Evolutionary conservation across 2,329 filamentous ascomycete genomes (phyloP), one percentile per base, ranked within the genome.

Genomic region (Curvularia eragrostidis): DNA sequence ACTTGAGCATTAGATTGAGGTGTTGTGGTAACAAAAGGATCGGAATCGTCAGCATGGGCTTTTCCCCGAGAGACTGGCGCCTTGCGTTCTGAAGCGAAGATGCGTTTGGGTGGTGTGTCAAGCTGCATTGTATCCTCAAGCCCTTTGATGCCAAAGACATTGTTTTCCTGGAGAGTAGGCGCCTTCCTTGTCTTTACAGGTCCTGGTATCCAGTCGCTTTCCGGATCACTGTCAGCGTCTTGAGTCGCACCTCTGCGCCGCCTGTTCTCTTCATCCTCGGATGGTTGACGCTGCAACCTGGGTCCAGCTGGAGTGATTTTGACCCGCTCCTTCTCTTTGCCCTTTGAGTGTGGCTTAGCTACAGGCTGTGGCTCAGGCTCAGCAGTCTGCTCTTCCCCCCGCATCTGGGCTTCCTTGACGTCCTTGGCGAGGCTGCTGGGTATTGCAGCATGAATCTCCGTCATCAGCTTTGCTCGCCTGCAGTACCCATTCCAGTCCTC

Each of bases 401-500:
- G 73, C 57, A 75, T 75, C 70, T 84, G 85, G 12, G 86, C 86
- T 60, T 86, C 82, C 18, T 68, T 66, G 2, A 84, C 85, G 10
- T 75, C 75, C 0, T 71, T 71, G 48, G 66, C 72, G 52, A 87
- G 60, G 13, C 78, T 75, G 18, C 62, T 56, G 0, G 85, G 84
- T 18, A 87, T 77, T 0, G 77, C 78, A 9, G 86, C 86, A 66
- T 89, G 85, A 12, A 88, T 86, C 2, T 82, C 83, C 3, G 85
- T 85, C 86, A 88, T 87, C 43, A 88, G 71, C 71, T 78, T 82
- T 15, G 86, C 86, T 57, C 86, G 78, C 49, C 82, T 78, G 48
- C 82, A 81, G 66, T 86, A 89, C 0, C 79, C 79, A 5, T 81
- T 80, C 71, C 84, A 89, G 63, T 87, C 83, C 55, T 87, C 85